These are phyloP conservation scores for Lonicera japonica DNA, from an alignment of 129 eudicot species.

Conservation along the genomic window DNA sequence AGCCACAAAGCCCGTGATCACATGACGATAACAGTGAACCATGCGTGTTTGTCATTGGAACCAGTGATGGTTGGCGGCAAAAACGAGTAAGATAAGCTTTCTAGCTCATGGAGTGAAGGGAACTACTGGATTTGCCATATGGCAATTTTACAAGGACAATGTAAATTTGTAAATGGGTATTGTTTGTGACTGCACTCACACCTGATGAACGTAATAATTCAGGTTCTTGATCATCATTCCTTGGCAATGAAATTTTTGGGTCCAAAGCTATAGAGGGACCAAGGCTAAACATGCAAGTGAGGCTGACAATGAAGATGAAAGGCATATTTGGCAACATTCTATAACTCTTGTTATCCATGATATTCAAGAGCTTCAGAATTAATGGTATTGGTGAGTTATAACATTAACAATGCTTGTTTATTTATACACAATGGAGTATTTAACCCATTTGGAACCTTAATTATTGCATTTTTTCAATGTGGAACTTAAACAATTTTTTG, in stretches of 20 bases:
- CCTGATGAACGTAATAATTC: too few species aligned
- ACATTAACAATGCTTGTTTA: too few species aligned
- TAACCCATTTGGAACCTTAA: too few species aligned
- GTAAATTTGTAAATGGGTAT: slow-evolving; percentile 30
- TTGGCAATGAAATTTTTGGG: background rate
- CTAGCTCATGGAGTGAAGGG: slow-evolving; percentile 15
- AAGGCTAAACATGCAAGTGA: background rate
- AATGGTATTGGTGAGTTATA: too few species aligned
- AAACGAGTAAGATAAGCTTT: too few species aligned
- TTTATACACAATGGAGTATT: too few species aligned
- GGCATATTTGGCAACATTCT: background rate
- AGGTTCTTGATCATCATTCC: background rate
- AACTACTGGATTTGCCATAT: background rate
- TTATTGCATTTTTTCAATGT: too few species aligned
- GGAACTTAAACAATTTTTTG: too few species aligned
- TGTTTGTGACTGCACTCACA: too few species aligned
- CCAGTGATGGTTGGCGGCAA: slow-evolving; percentile 14
- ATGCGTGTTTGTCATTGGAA: slow-evolving; percentile 14
- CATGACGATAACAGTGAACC: slow-evolving; percentile 25
- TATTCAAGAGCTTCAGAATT: background rate
- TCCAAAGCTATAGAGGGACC: too few species aligned
- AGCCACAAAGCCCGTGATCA: slow-evolving; percentile 36
- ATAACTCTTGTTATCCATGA: background rate
- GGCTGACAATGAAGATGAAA: background rate
- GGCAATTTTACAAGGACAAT: slow-evolving; percentile 36